These are phyloP conservation scores for Porpolomopsis calyptriformis DNA, from an alignment of 768 basidiomycete species.

Conservation along the genomic window DNA sequence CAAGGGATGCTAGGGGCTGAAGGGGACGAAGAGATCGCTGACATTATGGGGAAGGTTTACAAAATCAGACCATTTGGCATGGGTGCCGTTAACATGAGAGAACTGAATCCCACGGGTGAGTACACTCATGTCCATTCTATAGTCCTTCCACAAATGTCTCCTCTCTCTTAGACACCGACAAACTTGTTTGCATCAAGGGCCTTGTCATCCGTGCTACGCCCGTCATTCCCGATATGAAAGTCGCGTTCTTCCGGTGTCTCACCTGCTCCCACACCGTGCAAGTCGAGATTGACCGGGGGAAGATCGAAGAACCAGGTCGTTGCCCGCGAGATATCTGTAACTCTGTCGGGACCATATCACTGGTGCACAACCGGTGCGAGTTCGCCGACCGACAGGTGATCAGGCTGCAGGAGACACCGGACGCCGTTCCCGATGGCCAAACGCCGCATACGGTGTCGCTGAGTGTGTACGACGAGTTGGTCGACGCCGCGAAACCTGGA, in stretches of 20 bases:
- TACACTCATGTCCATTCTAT: conserved; percentile 5
- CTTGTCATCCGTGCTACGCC: conserved; percentile 96
- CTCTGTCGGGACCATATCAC: conserved; percentile 79
- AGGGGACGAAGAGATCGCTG: conserved; percentile 78
- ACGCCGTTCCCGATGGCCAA: conserved; percentile 95
- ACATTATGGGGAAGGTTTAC: conserved; percentile 80
- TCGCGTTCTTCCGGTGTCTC: conserved; percentile 95
- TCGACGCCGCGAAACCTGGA: conserved; percentile 93
- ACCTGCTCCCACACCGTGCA: conserved; percentile 95
- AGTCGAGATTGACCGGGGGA: conserved; percentile 95
- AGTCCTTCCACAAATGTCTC: background rate
- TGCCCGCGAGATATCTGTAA: conserved; percentile 93
- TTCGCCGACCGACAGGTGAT: conserved; percentile 96
- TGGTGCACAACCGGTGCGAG: conserved; percentile 90
- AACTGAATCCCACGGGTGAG: conserved; percentile 84
- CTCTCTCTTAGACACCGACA: conserved; percentile 75
- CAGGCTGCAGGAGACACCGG: conserved; percentile 93
- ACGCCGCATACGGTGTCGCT: conserved; percentile 96
- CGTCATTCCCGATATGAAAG: conserved; percentile 98
- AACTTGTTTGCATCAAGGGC: conserved; percentile 91
- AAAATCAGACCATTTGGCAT: conserved; percentile 90
- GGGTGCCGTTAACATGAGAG: conserved; percentile 82
- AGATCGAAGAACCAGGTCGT: conserved; percentile 83
- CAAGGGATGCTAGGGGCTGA: conserved; percentile 69
- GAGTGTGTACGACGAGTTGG: conserved; percentile 97